Evolutionary conservation across 106 monocot genomes (phyloP).

Genomic region (Apostasia shenzhenica): DNA sequence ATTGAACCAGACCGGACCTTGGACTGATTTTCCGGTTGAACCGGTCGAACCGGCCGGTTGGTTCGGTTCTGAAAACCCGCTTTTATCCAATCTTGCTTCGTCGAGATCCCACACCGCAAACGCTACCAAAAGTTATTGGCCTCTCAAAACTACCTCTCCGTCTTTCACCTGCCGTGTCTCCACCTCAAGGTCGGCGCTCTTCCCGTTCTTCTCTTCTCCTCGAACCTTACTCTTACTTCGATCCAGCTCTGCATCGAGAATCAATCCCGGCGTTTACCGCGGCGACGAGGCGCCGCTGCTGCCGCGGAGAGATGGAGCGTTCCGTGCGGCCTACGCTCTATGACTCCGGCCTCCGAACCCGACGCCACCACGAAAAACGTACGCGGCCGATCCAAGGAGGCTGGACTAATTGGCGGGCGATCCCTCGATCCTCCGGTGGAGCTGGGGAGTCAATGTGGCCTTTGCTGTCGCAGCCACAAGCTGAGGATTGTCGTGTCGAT

Average conservation of each 20-base stretch:
- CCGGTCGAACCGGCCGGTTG: too few relatives aligned
- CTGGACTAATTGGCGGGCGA: background rate
- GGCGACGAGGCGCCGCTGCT: background rate
- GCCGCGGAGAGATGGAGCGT: background rate
- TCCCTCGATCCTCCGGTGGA: slow-evolving; percentile 21
- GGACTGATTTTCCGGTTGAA: too few relatives aligned
- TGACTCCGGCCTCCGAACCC: slow-evolving; percentile 73
- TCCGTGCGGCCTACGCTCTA: slow-evolving; percentile 64
- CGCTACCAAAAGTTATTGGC: too few relatives aligned
- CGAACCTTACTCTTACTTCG: background rate
- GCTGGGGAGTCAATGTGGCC: slow-evolving; percentile 60
- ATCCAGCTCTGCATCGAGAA: background rate
- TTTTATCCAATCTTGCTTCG: too few relatives aligned
- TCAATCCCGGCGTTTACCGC: background rate
- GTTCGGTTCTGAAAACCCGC: too few relatives aligned
- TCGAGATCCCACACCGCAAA: too few relatives aligned
- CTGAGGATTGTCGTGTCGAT: slow-evolving; percentile 56
- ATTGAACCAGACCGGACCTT: too few relatives aligned
- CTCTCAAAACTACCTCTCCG: background rate
- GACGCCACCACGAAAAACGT: slow-evolving; percentile 22
- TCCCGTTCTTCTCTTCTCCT: background rate
- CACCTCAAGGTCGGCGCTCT: background rate
- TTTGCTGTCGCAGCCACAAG: slow-evolving; percentile 53
- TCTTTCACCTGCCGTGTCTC: background rate
- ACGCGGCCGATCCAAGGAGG: slow-evolving; percentile 1